Conservation (phyloP, 805 yeast species). For the Torulaspora franciscae region DNA sequence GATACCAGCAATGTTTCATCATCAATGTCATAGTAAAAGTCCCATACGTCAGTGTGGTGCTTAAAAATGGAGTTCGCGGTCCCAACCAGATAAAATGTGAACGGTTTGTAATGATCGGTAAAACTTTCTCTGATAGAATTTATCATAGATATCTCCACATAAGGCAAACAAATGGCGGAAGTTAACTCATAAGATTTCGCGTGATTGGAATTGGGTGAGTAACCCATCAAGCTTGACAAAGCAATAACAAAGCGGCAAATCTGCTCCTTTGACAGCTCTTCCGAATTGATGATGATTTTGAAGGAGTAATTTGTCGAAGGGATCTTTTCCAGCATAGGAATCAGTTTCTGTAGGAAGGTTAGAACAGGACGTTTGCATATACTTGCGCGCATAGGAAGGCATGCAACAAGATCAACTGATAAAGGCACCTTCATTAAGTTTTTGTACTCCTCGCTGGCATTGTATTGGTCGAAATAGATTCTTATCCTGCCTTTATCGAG, state of each 20-base stretch:
- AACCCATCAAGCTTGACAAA: conserved; percentile 35
- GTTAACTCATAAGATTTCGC: conserved; percentile 40
- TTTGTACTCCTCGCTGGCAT: conserved; percentile 36
- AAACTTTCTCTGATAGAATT: conserved; percentile 41
- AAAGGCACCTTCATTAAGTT: conserved; percentile 35
- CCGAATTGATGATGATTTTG: conserved; percentile 37
- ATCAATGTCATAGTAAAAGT: conserved; percentile 58
- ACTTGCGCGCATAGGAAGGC: conserved; percentile 22
- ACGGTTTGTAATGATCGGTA: conserved; percentile 26
- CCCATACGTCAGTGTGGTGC: conserved; percentile 52
- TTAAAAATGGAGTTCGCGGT: conserved; percentile 64
- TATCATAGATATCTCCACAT: conserved; percentile 56
- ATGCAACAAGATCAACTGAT: conserved; percentile 19
- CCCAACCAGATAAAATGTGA: conserved; percentile 48
- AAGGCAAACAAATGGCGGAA: conserved; percentile 47
- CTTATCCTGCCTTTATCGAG: conserved; percentile 22
- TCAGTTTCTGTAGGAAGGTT: conserved; percentile 31
- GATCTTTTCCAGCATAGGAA: conserved; percentile 36
- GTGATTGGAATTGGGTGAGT: conserved; percentile 35
- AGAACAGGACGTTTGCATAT: conserved; percentile 25
- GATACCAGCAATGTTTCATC: conserved; percentile 37
- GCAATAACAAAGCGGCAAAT: conserved; percentile 42
- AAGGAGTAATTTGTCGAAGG: conserved; percentile 40
- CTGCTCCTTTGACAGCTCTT: conserved; percentile 39
- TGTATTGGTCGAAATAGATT: conserved; percentile 31